phyloP scores from a whole-genome alignment of 371 early-diverging fungal genomes.

The Cokeromyces recurvatus region DNA sequence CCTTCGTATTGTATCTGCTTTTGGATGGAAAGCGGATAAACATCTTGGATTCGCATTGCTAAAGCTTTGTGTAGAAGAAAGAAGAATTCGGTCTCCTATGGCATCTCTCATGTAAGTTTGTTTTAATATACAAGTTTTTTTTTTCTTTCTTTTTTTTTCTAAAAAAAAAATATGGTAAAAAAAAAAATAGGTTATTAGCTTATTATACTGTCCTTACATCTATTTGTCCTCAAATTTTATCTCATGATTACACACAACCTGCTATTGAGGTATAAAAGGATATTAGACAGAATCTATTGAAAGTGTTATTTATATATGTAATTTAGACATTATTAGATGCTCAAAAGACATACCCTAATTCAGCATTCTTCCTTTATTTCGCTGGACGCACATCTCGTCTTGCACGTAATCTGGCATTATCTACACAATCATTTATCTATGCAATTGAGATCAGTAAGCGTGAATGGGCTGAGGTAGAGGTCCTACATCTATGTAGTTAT shows the following conservation, averaged over 20 bases:
- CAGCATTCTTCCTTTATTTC: constrained; percentile 62
- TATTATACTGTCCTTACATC: constrained; percentile 44
- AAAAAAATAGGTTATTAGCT: constrained; percentile 35
- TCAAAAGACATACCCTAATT: constrained; percentile 53
- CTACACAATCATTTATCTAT: constrained; percentile 45
- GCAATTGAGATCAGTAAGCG: constrained; percentile 48
- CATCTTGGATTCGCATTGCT: constrained; percentile 58
- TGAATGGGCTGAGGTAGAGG: constrained; percentile 53
- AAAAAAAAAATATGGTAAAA: no score
- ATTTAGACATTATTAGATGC: constrained; percentile 51
- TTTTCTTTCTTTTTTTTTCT: no score
- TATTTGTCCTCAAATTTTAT: constrained; percentile 40
- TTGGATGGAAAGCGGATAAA: constrained; percentile 63
- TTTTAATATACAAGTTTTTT: background rate
- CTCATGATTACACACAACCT: constrained; percentile 41
- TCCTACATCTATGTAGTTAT: constrained; percentile 48
- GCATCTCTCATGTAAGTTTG: constrained; percentile 55
- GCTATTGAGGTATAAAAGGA: constrained; percentile 51
- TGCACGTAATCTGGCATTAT: constrained; percentile 42
- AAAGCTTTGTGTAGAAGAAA: constrained; percentile 48
- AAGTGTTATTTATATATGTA: background rate
- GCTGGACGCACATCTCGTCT: constrained; percentile 55
- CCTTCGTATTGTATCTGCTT: constrained; percentile 54
- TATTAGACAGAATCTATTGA: background rate
- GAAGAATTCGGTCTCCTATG: constrained; percentile 58